Evolutionary conservation across 2,329 filamentous ascomycete genomes (phyloP), one percentile per base, ranked within the genome.

Genomic region (Delphinella strobiligena): DNA sequence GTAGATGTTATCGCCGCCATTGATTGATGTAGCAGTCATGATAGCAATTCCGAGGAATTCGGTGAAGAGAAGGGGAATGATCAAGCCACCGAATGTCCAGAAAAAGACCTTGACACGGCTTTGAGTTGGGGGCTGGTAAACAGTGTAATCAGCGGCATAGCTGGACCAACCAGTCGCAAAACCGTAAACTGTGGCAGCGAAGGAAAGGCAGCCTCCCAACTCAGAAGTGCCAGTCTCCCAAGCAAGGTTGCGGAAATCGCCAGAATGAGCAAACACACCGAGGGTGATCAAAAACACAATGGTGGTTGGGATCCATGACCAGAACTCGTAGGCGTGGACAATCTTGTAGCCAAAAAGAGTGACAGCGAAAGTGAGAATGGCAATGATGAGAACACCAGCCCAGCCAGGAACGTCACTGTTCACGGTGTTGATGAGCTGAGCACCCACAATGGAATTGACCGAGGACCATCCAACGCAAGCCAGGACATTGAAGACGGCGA

Each of bases 401-500:
- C 68, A 80, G 34, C 82, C 80, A 5, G 81, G 80, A 47, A 88
- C 75, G 36, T 72, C 59, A 34, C 59, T 54, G 54, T 85, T 87
- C 34, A 89, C 78, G 1, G 83, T 79, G 41, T 84, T 70, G 49
- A 91, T 69, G 5, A 89, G 70, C 56, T 89, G 80, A 0, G 82
- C 81, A 14, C 82, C 84, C 12, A 89, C 82, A 46, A 91, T 87
- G 40, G 75, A 73, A 53, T 91, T 89, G 48, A 87, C 78, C 0
- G 78, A 70, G 4, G 78, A 79, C 78, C 84, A 89, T 36, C 83
- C 83, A 4, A 86, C 57, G 52, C 77, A 84, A 19, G 79, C 76
- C 12, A 84, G 61, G 30, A 81, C 63, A 58, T 84, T 83, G 55
- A 87, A 77, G 49, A 80, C 60, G 38, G 80, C 80, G 53, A 44